Base-by-base conservation (phyloP, 2,329 filamentous ascomycete species). In the Aureobasidium mangrovei region DNA sequence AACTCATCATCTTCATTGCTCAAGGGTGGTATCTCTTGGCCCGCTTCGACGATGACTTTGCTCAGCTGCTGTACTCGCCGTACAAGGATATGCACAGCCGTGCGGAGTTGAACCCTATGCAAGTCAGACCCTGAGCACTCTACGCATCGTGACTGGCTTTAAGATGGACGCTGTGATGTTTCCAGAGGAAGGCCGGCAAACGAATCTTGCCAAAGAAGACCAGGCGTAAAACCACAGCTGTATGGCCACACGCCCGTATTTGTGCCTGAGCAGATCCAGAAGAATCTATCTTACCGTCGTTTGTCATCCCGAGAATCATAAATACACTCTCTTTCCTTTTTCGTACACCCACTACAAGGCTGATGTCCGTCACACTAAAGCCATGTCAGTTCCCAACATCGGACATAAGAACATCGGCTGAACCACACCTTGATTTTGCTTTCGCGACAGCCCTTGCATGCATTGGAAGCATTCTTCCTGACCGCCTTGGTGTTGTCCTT, bases 1-100 rank as follows among this genome's bases (percentile, higher is more conserved):
- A 68, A 69, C 7, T 68, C 69, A 4, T 69, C 69, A 46, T 73
- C 70, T 26, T 53, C 42, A 32, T 38, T 7, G 10, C 51, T 42
- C 27, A 47, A 9, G 28, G n/a, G 24, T 35, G 43, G 52, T n/a
- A 54, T 28, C 32, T 36, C 57, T 59, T n/a, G 31, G 4, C 27
- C 53, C 38, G 38, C 40, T 35, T 55, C 53, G 24, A 55, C 9
- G 10, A 39, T 39, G 46, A 49, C 45, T 28, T 43, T 28, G 40
- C 39, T 44, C 39, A 53, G 49, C 8, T 53, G 49, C 10, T 53
- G 49, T 24, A 53, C 49, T 3, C 49, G 18, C 4, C 40, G 39
- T 7, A 44, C 32, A 2, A 53, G 49, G 5, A 53, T 53, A 12
- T 53, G 39, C 4, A 53, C 49, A 4, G 49, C 49, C 28, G 39